phyloP scores from a whole-genome alignment of 225 moss, liverwort and hornwort species.

The Climacium dendroides region DNA sequence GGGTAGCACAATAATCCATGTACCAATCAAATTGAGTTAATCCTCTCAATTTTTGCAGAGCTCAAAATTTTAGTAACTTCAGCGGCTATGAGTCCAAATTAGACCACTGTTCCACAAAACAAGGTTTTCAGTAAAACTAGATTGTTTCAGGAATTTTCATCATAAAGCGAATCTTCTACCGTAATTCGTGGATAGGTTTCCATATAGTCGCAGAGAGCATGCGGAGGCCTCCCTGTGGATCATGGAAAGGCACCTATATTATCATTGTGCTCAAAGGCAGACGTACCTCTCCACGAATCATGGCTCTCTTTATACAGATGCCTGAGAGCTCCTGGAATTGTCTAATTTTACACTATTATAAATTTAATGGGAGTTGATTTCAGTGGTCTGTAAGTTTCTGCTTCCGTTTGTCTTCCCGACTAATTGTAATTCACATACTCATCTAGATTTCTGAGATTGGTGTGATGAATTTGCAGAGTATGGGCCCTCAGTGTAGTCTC shows the following conservation, averaged over 20 bases:
- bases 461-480: constrained; percentile 15
- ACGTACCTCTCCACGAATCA: not conserved
- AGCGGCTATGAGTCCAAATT: not conserved
- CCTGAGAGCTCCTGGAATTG: not conserved
- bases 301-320: not conserved
- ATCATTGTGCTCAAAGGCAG: not conserved
- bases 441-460: not conserved
- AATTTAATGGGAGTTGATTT: not conserved
- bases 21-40: not conserved
- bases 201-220: not conserved
- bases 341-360: not conserved
- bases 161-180: not conserved
- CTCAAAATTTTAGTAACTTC: not conserved
- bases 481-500: constrained; percentile 53
- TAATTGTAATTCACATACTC: not conserved
- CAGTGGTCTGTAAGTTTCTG: not conserved
- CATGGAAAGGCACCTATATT: not conserved
- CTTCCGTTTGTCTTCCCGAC: not conserved
- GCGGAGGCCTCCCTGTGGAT: not conserved
- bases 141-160: not conserved
- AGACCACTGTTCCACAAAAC: not conserved
- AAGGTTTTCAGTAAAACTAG: not conserved
- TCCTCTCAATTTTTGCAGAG: not conserved
- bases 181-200: not conserved
- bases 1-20: not conserved